Percentiles rank a stretch among this genome's conserved stretches.
Evolutionary conservation across 2,329 filamentous ascomycete genomes (phyloP).

Genomic region (Fusarium sp.): DNA sequence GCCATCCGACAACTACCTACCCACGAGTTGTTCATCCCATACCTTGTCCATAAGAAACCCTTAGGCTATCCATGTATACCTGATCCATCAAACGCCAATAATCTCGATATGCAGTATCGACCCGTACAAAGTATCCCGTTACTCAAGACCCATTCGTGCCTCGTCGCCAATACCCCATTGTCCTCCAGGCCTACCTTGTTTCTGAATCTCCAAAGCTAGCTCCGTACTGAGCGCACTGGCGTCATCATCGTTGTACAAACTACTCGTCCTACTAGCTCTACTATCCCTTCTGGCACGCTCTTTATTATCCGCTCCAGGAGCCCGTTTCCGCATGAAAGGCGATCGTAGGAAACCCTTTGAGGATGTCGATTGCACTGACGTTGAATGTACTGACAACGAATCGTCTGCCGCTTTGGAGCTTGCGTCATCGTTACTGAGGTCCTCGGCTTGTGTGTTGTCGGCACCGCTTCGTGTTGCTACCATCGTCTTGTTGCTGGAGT

Average conservation of each 20-base stretch:
- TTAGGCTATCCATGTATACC: neutral
- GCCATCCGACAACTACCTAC: conserved; percentile 15
- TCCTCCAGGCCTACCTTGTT: conserved; percentile 64
- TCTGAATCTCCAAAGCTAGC: conserved; percentile 65
- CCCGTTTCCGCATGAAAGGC: conserved; percentile 55
- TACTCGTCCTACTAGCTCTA: conserved; percentile 58
- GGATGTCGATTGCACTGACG: conserved; percentile 62
- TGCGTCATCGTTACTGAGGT: conserved; percentile 42
- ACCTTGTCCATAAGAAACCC: neutral
- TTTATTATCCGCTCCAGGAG: conserved; percentile 50
- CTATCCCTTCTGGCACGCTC: conserved; percentile 56
- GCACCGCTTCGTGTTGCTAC: conserved; percentile 42
- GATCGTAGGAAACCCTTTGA: conserved; percentile 60
- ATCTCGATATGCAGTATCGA: conserved; percentile 21
- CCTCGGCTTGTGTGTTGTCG: conserved; percentile 46
- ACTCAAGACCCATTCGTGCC: conserved; percentile 81
- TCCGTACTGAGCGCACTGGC: conserved; percentile 56
- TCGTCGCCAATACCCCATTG: conserved; percentile 88
- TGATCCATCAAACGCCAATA: conserved; percentile 54
- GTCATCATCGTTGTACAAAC: conserved; percentile 58
- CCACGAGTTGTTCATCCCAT: conserved; percentile 4
- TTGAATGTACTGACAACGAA: conserved; percentile 59
- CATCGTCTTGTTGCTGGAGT: conserved; percentile 54
- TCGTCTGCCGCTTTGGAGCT: conserved; percentile 55
- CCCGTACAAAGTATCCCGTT: conserved; percentile 15